A percentile compares a stretch with the other conserved stretches of the same genome.
phyloP scores from a whole-genome alignment of 148 eudicot species.

The Silene uniflora region DNA sequence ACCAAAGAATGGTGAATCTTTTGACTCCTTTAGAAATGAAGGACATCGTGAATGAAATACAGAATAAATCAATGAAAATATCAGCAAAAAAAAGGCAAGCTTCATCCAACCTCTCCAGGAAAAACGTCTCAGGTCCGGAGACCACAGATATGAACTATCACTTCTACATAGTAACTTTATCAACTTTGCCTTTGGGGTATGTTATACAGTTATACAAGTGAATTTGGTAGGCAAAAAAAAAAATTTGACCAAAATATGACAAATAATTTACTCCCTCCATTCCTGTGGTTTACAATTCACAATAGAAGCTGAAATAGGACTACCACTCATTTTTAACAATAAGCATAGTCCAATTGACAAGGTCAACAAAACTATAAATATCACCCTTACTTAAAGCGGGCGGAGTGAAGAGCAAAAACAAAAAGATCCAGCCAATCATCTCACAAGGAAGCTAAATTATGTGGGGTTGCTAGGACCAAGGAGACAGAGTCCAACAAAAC shows the following conservation, averaged over 20 bases:
- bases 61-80: background rate
- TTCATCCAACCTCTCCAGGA: background rate
- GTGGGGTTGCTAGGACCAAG: no score
- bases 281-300: background rate
- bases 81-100: background rate
- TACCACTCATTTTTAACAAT: background rate
- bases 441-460: no score
- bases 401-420: background rate
- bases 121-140: background rate
- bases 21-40: background rate
- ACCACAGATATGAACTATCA: background rate
- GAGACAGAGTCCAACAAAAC: no score
- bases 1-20: background rate
- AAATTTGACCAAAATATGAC: background rate
- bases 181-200: background rate
- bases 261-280: background rate
- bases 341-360: background rate
- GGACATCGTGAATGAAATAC: background rate
- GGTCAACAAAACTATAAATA: background rate
- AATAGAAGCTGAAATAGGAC: no score
- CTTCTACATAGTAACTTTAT: background rate
- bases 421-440: no score
- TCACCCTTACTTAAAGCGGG: background rate
- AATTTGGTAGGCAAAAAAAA: background rate
- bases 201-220: background rate